Conservation (phyloP, 1,139 yeast species). For the Hyphopichia pseudoburtonii region DNA sequence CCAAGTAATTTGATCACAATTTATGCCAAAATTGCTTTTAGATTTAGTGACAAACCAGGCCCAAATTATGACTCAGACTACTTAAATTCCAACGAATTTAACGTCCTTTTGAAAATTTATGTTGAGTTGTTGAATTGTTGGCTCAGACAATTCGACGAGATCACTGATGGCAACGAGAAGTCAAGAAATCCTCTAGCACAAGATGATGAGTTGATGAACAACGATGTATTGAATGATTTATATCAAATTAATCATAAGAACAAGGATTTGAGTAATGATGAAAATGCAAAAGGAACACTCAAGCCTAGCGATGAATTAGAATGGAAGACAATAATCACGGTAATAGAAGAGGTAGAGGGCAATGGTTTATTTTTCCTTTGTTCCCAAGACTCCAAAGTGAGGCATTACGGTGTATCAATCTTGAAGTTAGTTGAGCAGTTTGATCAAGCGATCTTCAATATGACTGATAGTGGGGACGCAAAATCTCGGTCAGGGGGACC, state of each 20-base stretch:
- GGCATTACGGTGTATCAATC: slow-evolving; percentile 74
- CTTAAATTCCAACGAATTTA: slow-evolving; percentile 58
- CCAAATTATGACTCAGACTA: slow-evolving; percentile 52
- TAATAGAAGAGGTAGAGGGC: slow-evolving; percentile 93
- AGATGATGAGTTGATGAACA: slow-evolving; percentile 40
- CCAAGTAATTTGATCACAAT: slow-evolving; percentile 71
- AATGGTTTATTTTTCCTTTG: slow-evolving; percentile 90
- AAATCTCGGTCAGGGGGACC: slow-evolving; percentile 1
- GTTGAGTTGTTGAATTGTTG: slow-evolving; percentile 79
- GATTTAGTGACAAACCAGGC: slow-evolving; percentile 66
- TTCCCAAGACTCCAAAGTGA: slow-evolving; percentile 75
- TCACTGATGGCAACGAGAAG: slow-evolving; percentile 18
- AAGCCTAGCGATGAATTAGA: slow-evolving; percentile 67
- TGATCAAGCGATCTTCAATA: slow-evolving; percentile 73
- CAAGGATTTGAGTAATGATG: slow-evolving; percentile 29
- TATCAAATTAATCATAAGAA: slow-evolving; percentile 44
- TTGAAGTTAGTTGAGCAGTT: slow-evolving; percentile 76
- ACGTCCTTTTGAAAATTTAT: slow-evolving; percentile 63
- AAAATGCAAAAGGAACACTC: slow-evolving; percentile 13
- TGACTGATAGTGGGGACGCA: slow-evolving; percentile 25
- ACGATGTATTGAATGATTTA: slow-evolving; percentile 43
- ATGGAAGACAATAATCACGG: slow-evolving; percentile 75
- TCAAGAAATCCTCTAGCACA: slow-evolving; percentile 31
- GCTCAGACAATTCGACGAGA: slow-evolving; percentile 59
- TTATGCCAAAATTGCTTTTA: slow-evolving; percentile 79